Conservation (phyloP, 805 yeast genomes). For the Diddensiella transvaalensis region DNA sequence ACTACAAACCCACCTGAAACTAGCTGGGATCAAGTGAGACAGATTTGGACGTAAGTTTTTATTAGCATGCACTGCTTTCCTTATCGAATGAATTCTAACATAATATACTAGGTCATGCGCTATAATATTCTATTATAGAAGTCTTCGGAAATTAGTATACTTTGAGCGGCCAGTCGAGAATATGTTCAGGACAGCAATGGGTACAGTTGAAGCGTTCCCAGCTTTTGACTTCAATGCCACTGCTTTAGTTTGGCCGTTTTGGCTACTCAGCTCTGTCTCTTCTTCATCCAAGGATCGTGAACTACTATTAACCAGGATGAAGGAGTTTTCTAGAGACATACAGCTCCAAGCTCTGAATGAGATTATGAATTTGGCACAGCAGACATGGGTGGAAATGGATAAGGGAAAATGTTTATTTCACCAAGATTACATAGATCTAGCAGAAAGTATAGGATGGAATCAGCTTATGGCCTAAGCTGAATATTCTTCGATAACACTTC, state of each 20-base stretch:
- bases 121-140: neutral
- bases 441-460: slow-evolving; percentile 2
- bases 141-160: neutral
- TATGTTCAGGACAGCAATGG: neutral
- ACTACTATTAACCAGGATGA: neutral
- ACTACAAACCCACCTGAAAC: neutral
- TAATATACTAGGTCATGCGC: too few relatives aligned
- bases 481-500: slow-evolving; percentile 41
- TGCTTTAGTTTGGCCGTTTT: slow-evolving; percentile 7
- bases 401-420: neutral
- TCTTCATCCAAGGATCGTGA: neutral
- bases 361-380: slow-evolving; percentile 2
- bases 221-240: slow-evolving; percentile 3
- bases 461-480: slow-evolving; percentile 9
- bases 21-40: neutral
- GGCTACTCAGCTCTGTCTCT: slow-evolving; percentile 5
- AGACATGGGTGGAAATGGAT: slow-evolving; percentile 2
- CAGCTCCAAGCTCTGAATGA: neutral
- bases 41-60: slow-evolving; percentile 3
- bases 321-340: neutral
- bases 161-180: neutral
- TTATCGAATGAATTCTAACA: too few relatives aligned
- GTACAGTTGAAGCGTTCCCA: neutral
- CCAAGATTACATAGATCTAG: neutral
- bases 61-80: neutral